Conservation (phyloP, 1,284 basidiomycete genomes). For the Sporisorium reilianum region DNA sequence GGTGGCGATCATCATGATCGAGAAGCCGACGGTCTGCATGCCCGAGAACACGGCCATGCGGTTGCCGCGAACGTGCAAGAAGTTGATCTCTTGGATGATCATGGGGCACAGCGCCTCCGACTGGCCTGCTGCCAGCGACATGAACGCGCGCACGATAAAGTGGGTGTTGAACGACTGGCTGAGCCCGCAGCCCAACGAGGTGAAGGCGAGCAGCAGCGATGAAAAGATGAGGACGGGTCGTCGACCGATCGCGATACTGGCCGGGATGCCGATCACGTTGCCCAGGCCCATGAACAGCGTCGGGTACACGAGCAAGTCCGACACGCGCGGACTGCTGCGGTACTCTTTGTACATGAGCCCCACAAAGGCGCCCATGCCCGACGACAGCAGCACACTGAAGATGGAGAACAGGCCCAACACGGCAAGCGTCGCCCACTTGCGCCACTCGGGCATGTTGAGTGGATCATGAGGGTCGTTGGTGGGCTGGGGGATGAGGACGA, state of each 20-base stretch:
- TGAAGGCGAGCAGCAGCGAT: slow-evolving; percentile 11
- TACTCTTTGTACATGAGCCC: slow-evolving; percentile 9
- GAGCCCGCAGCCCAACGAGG: slow-evolving; percentile 7
- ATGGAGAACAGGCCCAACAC: slow-evolving; percentile 7
- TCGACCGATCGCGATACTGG: slow-evolving; percentile 8
- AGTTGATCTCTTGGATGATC: slow-evolving; percentile 16
- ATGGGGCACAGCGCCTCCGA: slow-evolving; percentile 10
- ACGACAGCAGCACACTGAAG: slow-evolving; percentile 12
- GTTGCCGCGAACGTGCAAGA: slow-evolving; percentile 8
- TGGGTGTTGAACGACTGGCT: slow-evolving; percentile 9
- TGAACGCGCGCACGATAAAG: slow-evolving; percentile 9
- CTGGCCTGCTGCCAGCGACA: slow-evolving; percentile 10
- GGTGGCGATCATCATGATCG: slow-evolving; percentile 12
- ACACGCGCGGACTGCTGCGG: not conserved
- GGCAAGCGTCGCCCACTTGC: slow-evolving; percentile 2
- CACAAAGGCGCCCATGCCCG: slow-evolving; percentile 8
- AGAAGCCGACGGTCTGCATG: slow-evolving; percentile 7
- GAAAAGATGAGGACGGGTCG: slow-evolving; percentile 12
- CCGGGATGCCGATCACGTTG: slow-evolving; percentile 6
- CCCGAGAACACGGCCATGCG: slow-evolving; percentile 12
- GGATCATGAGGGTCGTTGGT: slow-evolving; percentile 9
- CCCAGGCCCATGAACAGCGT: slow-evolving; percentile 14
- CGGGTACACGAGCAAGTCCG: slow-evolving; percentile 10
- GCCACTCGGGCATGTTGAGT: slow-evolving; percentile 15
- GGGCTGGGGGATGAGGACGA: slow-evolving; percentile 7